Conservation (phyloP, 441 rosid genomes). For the Iberis amara region DNA sequence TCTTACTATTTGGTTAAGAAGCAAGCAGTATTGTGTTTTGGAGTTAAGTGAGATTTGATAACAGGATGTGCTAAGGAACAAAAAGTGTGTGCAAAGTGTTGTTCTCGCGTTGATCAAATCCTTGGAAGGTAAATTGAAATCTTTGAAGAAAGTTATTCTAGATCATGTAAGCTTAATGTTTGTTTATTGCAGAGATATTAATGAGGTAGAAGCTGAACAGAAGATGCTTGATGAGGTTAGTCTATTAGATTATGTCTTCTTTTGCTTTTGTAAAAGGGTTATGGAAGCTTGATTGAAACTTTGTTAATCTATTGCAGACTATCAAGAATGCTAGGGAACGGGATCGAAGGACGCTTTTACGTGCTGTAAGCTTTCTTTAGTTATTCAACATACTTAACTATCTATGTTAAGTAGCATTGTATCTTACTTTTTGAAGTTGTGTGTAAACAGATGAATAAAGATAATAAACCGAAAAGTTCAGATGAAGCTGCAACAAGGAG, state of each 20-base stretch:
- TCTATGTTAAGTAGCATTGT: not conserved
- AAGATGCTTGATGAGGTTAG: constrained; percentile 71
- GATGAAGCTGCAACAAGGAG: constrained; percentile 35
- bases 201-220: constrained; percentile 79
- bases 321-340: constrained; percentile 86
- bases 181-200: constrained; percentile 45
- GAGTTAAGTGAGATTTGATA: constrained; percentile 4
- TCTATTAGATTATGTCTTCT: not conserved
- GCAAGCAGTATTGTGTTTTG: not conserved
- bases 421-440: constrained; percentile 11
- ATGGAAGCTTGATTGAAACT: constrained; percentile 1
- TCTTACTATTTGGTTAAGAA: not conserved
- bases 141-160: not conserved
- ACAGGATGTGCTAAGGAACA: constrained; percentile 92
- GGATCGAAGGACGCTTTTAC: constrained; percentile 68
- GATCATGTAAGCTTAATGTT: constrained; percentile 5
- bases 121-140: constrained; percentile 60
- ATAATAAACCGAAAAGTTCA: constrained; percentile 37
- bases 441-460: constrained; percentile 65
- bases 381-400: not conserved
- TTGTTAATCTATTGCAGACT: constrained; percentile 45
- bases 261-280: not conserved
- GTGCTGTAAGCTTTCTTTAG: constrained; percentile 53
- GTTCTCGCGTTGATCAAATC: constrained; percentile 43
- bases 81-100: constrained; percentile 79